Base-by-base conservation (phyloP, 768 basidiomycete species). In the Favolaschia claudopus region DNA sequence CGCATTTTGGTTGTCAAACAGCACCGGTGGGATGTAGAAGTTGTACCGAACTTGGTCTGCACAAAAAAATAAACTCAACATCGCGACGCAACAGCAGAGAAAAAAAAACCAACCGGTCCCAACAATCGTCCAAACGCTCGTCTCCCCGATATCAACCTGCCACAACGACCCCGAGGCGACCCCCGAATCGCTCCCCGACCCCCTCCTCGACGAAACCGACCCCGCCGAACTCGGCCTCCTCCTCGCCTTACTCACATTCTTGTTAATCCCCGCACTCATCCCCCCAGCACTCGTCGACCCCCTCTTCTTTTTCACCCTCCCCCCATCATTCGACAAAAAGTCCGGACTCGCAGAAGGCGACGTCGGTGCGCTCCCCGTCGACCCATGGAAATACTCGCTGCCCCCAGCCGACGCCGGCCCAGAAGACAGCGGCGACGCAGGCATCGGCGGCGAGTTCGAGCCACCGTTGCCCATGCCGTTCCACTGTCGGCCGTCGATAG, bases 61-160 rank as follows among this genome's bases (percentile, higher is more conserved):
- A 43, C 33, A 31, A 51, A 62, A 42, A 50, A 39, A 50, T 53
- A 58, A 55, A 53, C 63, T 70, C 32, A 71, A 65, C 49, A 40
- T 58, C 39, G 55, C 42, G 32, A 37, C n/a, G n/a, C 22, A 46
- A 40, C 46, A 52, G 33, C 44, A 40, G 31, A 37, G 5, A 49
- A 43, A 58, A 57, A 27, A 62, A 62, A 20, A 69, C 82, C 74
- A 72, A 93, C 92, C 92, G 62, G 92, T 94, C 65, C 94, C 93
- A 60, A 95, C 92, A 64, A 95, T 93, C 4, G 94, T 95, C 94
- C 94, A 96, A 22, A 95, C 91, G 70, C 92, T 93, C 28, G 93
- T 93, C 78, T 95, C 93, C 60, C 93, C 93, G 56, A 94, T 93
- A 72, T 95, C 93, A 52, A 95, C 89, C 69, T 89, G 89, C 92